Evolutionary conservation across 352 stramenopile genomes (phyloP), one percentile per base, ranked within the genome.

Genomic region (Phytophthora syringae): DNA sequence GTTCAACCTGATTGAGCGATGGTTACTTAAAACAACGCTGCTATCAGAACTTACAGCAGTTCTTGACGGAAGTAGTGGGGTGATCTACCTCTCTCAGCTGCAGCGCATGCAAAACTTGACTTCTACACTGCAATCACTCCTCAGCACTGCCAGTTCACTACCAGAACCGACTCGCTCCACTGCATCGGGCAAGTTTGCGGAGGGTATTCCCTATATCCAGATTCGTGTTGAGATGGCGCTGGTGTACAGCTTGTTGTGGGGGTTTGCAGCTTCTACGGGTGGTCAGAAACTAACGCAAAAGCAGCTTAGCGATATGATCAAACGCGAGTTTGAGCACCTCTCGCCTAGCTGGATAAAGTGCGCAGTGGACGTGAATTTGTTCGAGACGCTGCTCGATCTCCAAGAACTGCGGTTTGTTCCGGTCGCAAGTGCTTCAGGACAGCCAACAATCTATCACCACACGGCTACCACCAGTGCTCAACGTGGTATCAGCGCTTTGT

Each of bases 211-310:
- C 12, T 2, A 13, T 6, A 42, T 18, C 2, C 32, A 73, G 22
- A 64, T 76, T 10, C 76, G 77, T 0, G 73, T 92, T 4, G 74
- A 85, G n/a, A 82, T 90, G 77, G 65, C 67, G 2, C 53, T 83
- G 2, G 36, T 84, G 2, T 88, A 85, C 37, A 76, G 79, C 12
- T 48, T 90, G 5, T 32, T 90, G 11, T 90, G 83, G 81, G 77
- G 77, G 2, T 84, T 81, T 57, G 65, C 70, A 24, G 49, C 66
- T 5, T 72, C 66, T 40, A 65, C 60, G 1, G 64, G 52, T 13
- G 69, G 62, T 10, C 63, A 59, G 5, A 7, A 16, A 18, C 11
- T 51, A 0, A 16, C 79, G 12, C 64, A 77, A 43, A 21, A 70
- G 6, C 66, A 82, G 22, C 20, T 86, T 0, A 80, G 70, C 21